Evolutionary conservation across 345 rosid genomes (phyloP).

Genomic region (Aquilaria sinensis): DNA sequence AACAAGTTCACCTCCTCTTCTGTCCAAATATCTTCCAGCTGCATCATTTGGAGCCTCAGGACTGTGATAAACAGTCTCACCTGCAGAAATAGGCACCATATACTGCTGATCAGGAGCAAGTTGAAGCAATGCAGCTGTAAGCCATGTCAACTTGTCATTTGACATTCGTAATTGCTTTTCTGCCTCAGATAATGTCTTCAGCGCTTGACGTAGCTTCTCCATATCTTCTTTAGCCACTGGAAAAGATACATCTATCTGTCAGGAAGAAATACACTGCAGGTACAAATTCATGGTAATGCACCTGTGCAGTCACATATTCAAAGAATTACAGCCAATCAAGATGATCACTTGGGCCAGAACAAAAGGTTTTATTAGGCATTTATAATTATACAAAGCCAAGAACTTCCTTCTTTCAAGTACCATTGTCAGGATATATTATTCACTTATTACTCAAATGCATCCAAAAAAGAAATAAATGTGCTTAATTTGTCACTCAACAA

Average conservation of each 20-base stretch:
- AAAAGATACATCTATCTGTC: too few species aligned
- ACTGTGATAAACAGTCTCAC: conserved; percentile 54
- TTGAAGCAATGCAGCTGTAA: conserved; percentile 94
- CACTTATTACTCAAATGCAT: too few species aligned
- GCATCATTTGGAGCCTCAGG: conserved; percentile 26
- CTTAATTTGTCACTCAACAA: too few species aligned
- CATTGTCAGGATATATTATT: too few species aligned
- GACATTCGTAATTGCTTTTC: conserved; percentile 93
- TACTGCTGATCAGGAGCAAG: conserved; percentile 98
- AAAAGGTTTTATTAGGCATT: too few species aligned
- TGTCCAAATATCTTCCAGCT: conserved; percentile 33
- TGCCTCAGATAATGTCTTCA: conserved; percentile 91
- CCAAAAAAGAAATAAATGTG: too few species aligned
- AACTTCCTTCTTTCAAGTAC: too few species aligned
- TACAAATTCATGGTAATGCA: too few species aligned
- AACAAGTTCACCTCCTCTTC: conserved; percentile 30
- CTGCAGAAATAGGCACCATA: conserved; percentile 53
- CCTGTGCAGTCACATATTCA: neutral
- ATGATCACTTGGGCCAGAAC: too few species aligned
- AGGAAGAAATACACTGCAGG: too few species aligned
- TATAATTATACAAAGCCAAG: too few species aligned
- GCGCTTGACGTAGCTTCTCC: conserved; percentile 94
- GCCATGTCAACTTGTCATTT: conserved; percentile 90
- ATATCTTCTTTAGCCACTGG: conserved; percentile 86
- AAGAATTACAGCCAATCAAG: too few species aligned